Evolutionary conservation across 148 eudicot genomes (phyloP).

Genomic region (Chenopodium formosanum): DNA sequence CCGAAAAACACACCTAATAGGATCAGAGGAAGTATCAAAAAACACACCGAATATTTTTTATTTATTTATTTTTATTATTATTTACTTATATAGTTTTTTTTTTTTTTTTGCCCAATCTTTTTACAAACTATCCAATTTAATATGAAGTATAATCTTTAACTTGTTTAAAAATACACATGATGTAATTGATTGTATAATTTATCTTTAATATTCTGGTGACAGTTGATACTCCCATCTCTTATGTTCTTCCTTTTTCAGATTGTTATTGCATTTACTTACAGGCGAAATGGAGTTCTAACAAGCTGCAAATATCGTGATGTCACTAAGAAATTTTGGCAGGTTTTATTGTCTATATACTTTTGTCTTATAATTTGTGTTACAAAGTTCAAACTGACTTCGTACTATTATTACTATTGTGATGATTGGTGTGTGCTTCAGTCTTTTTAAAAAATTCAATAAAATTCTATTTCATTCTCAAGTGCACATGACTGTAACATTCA

Average conservation of each 20-base stretch:
- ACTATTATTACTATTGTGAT: slow-evolving; percentile 7
- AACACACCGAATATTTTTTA: too few species aligned
- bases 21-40: too few species aligned
- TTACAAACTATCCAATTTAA: too few species aligned
- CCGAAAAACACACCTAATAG: too few species aligned
- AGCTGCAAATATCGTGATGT: slow-evolving; percentile 85
- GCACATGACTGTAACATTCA: not conserved
- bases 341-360: slow-evolving; percentile 22
- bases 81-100: too few species aligned
- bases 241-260: slow-evolving; percentile 44
- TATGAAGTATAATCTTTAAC: too few species aligned
- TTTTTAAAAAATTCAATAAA: too few species aligned
- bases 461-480: too few species aligned
- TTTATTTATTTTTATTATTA: too few species aligned
- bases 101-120: too few species aligned
- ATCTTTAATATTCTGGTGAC: not conserved
- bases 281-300: slow-evolving; percentile 59
- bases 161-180: too few species aligned
- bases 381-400: not conserved
- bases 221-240: slow-evolving; percentile 15
- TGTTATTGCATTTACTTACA: slow-evolving; percentile 81
- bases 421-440: slow-evolving; percentile 2
- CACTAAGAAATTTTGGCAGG: slow-evolving; percentile 92
- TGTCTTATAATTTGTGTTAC: not conserved
- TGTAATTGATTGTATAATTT: not conserved